Evolutionary conservation across 129 eudicot species (phyloP).

Genomic region (Escallonia rubra): DNA sequence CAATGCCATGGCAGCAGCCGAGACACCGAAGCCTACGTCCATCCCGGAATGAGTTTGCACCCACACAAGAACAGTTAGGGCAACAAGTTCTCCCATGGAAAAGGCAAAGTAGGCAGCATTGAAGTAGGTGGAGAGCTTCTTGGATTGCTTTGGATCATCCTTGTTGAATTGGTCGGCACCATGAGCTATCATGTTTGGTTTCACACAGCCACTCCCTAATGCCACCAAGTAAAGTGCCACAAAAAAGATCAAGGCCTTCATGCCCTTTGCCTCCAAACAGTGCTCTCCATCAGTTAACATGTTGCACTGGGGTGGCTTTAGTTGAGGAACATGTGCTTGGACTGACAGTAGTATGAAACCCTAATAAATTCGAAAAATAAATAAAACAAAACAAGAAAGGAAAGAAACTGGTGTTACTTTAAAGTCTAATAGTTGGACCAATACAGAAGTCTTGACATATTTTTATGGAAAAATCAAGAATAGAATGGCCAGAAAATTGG

Average conservation of each 20-base stretch:
- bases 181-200: constrained; percentile 88
- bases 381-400: too few relatives aligned
- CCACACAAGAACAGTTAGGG: constrained; percentile 81
- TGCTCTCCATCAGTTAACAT: constrained; percentile 54
- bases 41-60: constrained; percentile 94
- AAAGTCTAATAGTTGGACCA: too few relatives aligned
- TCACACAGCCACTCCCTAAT: constrained; percentile 83
- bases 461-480: too few relatives aligned
- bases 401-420: too few relatives aligned
- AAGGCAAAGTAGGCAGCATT: constrained; percentile 94
- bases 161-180: constrained; percentile 88
- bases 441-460: too few relatives aligned
- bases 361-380: constrained; percentile 20
- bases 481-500: too few relatives aligned
- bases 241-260: constrained; percentile 63
- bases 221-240: constrained; percentile 86
- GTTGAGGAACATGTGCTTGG: constrained; percentile 86
- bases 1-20: constrained; percentile 88
- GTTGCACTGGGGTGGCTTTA: constrained; percentile 78
- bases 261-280: constrained; percentile 62
- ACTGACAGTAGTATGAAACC: constrained; percentile 77
- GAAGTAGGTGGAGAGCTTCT: constrained; percentile 89
- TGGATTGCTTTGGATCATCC: constrained; percentile 53
- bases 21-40: constrained; percentile 96
- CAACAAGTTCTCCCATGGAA: constrained; percentile 82